Base-by-base conservation (phyloP, 2,329 filamentous ascomycete species). In the Hirsutella minnesotensis region DNA sequence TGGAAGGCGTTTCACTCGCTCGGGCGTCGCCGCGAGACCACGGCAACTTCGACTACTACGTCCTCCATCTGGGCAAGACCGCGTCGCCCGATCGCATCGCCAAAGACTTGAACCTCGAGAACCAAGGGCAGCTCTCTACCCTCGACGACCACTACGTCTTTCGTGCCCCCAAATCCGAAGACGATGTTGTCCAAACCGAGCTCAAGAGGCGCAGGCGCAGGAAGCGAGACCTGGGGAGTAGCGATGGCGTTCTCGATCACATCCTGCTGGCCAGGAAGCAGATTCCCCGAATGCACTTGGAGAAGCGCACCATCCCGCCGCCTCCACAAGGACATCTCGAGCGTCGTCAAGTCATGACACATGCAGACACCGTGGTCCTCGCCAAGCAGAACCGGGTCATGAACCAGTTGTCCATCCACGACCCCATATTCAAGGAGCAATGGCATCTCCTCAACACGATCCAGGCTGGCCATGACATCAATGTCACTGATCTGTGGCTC, bases 401-500 rank as follows among this genome's bases (percentile, higher is more conserved):
- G 51, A 62, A 70, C 40, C 67, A 70, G 2, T 70, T 98, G n/a
- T 69, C 71, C 13, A 96, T 98, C 49, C 62, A 69, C 27, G 92
- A 98, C 56, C 92, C 92, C 16, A 94, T 94, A 41, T 98, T 96
- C 64, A 71, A 75, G 35, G 83, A 94, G 44, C 92, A 98, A 64
- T 98, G 92, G 92, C 92, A 98, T 71, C 68, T 98, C 38, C 81
- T 84, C 67, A 98, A 98, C 59, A 72, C 83, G 0, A 59, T 83
- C 5, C 79, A 94, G 53, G 59, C 79, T 1, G 90, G 89, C 5
- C 86, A 96, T 63, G 92, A 98, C 59, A 76, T 98, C 56, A 98
- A 98, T 55, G 88, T 96, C n/a, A 94, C 88, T 0, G 87, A 81
- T 12, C 73, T 96, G 5, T 98, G 92, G 92, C 60, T 86, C 53